Evolutionary conservation across 2,329 filamentous ascomycete genomes (phyloP).

Genomic region (Arthroderma sp.): DNA sequence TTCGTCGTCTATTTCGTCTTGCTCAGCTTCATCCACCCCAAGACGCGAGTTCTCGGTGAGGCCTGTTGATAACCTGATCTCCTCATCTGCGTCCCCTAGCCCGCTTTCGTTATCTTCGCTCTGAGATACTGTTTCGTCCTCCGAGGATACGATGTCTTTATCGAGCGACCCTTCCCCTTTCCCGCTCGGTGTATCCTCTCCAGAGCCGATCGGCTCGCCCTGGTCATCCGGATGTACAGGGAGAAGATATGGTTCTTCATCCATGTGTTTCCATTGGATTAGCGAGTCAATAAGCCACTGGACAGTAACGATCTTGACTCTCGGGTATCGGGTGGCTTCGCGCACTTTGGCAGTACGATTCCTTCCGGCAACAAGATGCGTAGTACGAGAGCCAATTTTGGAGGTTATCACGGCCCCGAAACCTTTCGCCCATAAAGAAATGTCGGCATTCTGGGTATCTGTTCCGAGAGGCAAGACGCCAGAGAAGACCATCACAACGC

Average conservation of each 20-base stretch:
- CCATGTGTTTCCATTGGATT: slow-evolving; percentile 65
- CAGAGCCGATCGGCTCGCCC: slow-evolving; percentile 23
- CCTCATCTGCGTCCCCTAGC: slow-evolving; percentile 28
- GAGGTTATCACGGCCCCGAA: slow-evolving; percentile 58
- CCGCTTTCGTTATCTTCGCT: slow-evolving; percentile 20
- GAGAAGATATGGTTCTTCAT: slow-evolving; percentile 68
- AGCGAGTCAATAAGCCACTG: slow-evolving; percentile 82
- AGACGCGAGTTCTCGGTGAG: slow-evolving; percentile 37
- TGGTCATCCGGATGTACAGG: slow-evolving; percentile 59
- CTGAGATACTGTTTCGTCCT: slow-evolving; percentile 13
- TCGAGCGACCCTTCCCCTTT: slow-evolving; percentile 4
- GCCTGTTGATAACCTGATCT: slow-evolving; percentile 38
- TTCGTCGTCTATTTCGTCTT: slow-evolving; percentile 55
- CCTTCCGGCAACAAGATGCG: slow-evolving; percentile 39
- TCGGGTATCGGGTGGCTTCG: slow-evolving; percentile 63
- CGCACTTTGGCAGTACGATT: slow-evolving; percentile 84
- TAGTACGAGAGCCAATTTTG: slow-evolving; percentile 34
- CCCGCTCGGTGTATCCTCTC: slow-evolving; percentile 17
- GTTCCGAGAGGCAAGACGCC: slow-evolving; percentile 76
- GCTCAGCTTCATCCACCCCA: slow-evolving; percentile 50
- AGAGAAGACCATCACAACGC: slow-evolving; percentile 71
- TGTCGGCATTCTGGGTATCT: slow-evolving; percentile 68
- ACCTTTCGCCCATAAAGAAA: slow-evolving; percentile 70
- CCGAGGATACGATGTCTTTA: slow-evolving; percentile 8
- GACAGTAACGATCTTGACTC: slow-evolving; percentile 82